Evolutionary conservation across 2,329 filamentous ascomycete genomes (phyloP), one percentile per base, ranked within the genome.

Genomic region (Exophiala alcalophila): DNA sequence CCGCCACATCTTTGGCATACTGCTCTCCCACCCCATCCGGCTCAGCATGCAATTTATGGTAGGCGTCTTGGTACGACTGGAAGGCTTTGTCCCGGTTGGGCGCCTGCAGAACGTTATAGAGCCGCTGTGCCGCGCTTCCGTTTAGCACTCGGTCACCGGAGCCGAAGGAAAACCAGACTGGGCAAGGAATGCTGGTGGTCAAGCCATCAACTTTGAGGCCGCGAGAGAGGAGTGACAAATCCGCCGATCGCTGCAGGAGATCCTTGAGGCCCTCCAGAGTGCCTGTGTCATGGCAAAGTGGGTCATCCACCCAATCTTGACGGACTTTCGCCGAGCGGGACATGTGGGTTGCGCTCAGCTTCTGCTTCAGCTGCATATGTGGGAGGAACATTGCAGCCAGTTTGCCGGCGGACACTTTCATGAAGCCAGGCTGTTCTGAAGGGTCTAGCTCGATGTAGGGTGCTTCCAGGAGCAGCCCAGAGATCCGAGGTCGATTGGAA

Each of bases 231-330:
- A 68, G 72, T 2, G 77, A 67, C 48, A 94, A 65, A 39, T 71
- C 72, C 4, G 67, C 67, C 1, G 83, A 83, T 18, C 90, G 77
- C 61, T 94, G 86, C 52, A 96, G 67, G 75, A 95, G 74, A 0
- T 78, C 82, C 0, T 84, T 76, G 23, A 95, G 62, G 1, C 86
- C 86, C 62, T 90, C 83, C n/a, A 94, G 72, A 5, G 90, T 95
- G 24, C 88, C 90, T 2, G 81, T 91, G 63, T 91, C 76, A 65
- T 95, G 89, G 63, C 82, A 80, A 38, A 95, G 70, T 35, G 72
- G 60, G 64, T 96, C 90, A 20, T 77, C 73, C 2, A 69, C 67
- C 52, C 86, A 75, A 18, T 70, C 73, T 57, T 77, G 69, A 39
- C 77, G 73, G 2, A 86, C 77, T 15, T 68, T 77, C 16, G 75